These are phyloP conservation scores for Peronospora belbahrii DNA, from an alignment of 352 stramenopile genomes.

Conservation along the genomic window DNA sequence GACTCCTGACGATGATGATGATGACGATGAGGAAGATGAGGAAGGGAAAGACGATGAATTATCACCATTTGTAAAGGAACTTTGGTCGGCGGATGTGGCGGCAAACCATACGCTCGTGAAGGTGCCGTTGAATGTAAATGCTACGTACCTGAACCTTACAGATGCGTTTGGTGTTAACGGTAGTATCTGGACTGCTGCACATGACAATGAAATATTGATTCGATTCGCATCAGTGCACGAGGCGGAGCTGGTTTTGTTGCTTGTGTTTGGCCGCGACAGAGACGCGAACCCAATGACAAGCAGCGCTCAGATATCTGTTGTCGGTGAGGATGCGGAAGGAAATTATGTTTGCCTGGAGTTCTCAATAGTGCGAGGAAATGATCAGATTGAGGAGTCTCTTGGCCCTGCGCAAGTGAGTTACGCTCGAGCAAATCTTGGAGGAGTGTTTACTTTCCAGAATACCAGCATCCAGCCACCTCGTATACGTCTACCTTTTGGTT, in stretches of 20 bases:
- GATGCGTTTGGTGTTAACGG: constrained; percentile 59
- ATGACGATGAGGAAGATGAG: constrained; percentile 10
- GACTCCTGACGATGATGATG: constrained; percentile 13
- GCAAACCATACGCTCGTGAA: constrained; percentile 59
- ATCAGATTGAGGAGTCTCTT: constrained; percentile 21
- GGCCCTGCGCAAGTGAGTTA: constrained; percentile 6
- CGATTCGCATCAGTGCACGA: constrained; percentile 71
- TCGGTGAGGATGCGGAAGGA: constrained; percentile 34
- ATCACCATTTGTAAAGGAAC: constrained; percentile 23
- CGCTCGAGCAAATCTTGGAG: constrained; percentile 17
- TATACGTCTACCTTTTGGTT: constrained; percentile 56
- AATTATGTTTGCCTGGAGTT: constrained; percentile 40
- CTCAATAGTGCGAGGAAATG: constrained; percentile 44
- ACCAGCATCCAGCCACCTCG: constrained; percentile 47
- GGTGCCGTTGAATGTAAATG: constrained; percentile 53
- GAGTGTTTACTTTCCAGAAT: constrained; percentile 59
- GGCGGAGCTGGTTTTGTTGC: constrained; percentile 59
- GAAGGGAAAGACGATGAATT: constrained; percentile 8
- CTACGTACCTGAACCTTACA: constrained; percentile 62
- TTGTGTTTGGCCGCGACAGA: constrained; percentile 69
- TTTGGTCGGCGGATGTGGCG: constrained; percentile 39
- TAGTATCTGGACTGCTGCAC: constrained; percentile 37
- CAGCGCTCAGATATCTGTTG: constrained; percentile 39
- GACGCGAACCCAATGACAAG: constrained; percentile 54
- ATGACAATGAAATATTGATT: constrained; percentile 65